A percentile compares a stretch with the other conserved stretches of the same genome.
Conservation (phyloP, 2,329 filamentous ascomycete genomes). For the Scopulariopsis brevicaulis region DNA sequence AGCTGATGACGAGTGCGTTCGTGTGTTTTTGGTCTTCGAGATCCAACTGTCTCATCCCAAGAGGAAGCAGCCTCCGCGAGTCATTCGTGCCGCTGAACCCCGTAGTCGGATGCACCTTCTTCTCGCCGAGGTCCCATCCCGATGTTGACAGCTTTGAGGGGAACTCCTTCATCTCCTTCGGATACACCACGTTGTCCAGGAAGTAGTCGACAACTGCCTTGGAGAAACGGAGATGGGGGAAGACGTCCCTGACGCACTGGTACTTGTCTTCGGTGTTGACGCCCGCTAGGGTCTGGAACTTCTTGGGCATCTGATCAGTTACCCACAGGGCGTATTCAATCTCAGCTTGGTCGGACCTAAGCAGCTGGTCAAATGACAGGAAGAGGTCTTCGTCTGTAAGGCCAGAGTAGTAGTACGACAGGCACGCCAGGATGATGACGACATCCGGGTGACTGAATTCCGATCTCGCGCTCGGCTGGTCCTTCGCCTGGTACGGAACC, state of each 20-base stretch:
- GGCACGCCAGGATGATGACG: conserved; percentile 40
- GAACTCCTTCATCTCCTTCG: conserved; percentile 51
- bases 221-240: conserved; percentile 36
- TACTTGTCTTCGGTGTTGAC: conserved; percentile 47
- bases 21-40: conserved; percentile 45
- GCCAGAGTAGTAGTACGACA: conserved; percentile 46
- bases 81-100: conserved; percentile 66
- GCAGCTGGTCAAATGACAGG: conserved; percentile 31
- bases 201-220: conserved; percentile 53
- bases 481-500: conserved; percentile 50
- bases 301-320: conserved; percentile 16
- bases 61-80: conserved; percentile 42
- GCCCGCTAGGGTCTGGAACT: conserved; percentile 28
- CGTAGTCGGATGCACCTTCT: conserved; percentile 36
- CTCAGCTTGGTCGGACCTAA: conserved; percentile 36
- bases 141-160: conserved; percentile 51
- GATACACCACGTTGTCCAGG: conserved; percentile 45
- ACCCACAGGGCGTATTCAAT: conserved; percentile 41
- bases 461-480: conserved; percentile 38
- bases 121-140: conserved; percentile 51
- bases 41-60: conserved; percentile 44
- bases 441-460: conserved; percentile 55
- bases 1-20: conserved; percentile 52
- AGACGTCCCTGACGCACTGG: conserved; percentile 36
- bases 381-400: conserved; percentile 38